Percentiles rank a stretch among this genome's conserved stretches.
These are phyloP conservation scores for Aphanocladium album DNA, from an alignment of 2,329 filamentous ascomycete genomes.

Conservation along the genomic window DNA sequence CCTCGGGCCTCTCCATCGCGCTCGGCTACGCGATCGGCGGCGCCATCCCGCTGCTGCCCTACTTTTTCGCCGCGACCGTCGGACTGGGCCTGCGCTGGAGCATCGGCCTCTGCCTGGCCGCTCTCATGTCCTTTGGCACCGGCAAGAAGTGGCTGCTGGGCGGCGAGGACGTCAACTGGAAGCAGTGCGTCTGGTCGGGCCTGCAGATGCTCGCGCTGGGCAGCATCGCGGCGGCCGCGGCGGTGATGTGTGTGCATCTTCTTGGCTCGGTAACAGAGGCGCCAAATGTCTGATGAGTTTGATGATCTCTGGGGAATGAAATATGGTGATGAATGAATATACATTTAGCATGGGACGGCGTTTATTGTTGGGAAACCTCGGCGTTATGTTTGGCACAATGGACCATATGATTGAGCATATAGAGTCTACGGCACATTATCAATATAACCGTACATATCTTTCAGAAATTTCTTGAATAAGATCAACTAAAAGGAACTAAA, in stretches of 20 bases:
- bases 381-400: neutral
- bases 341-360: neutral
- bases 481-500: too few relatives aligned
- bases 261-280: constrained; percentile 16
- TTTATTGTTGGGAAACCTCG: neutral
- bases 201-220: constrained; percentile 31
- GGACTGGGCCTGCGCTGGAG: constrained; percentile 46
- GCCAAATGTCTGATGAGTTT: neutral
- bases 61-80: constrained; percentile 46
- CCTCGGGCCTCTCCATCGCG: constrained; percentile 55
- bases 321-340: neutral
- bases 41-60: constrained; percentile 57
- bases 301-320: neutral
- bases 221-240: constrained; percentile 26
- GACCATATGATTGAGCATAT: neutral
- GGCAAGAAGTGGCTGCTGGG: constrained; percentile 43
- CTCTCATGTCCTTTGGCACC: constrained; percentile 53
- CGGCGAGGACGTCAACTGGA: constrained; percentile 12
- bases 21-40: constrained; percentile 59
- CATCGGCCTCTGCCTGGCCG: constrained; percentile 47
- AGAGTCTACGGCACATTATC: neutral
- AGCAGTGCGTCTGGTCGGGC: constrained; percentile 25
- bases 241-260: constrained; percentile 26
- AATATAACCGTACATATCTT: neutral
- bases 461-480: too few relatives aligned